Evolutionary conservation across 2,329 filamentous ascomycete species (phyloP).

Genomic region (Fusarium stilboides): DNA sequence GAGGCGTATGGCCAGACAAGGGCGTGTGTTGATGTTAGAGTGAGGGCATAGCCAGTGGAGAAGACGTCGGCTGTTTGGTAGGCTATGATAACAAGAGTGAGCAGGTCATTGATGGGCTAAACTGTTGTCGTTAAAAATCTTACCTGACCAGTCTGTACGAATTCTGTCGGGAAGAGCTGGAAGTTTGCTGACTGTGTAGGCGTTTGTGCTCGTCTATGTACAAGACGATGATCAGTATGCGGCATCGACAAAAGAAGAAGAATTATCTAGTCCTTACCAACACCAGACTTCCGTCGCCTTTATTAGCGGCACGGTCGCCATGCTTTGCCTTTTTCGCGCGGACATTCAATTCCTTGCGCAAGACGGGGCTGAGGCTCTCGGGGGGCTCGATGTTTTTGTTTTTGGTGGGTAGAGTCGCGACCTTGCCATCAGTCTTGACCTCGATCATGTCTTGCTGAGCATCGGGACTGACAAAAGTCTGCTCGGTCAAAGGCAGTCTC

Average conservation of each 20-base stretch:
- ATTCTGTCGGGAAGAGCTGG: constrained; percentile 86
- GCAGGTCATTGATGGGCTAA: constrained; percentile 13
- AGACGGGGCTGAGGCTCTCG: constrained; percentile 58
- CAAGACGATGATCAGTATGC: constrained; percentile 31
- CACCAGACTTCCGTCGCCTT: constrained; percentile 77
- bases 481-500: constrained; percentile 70
- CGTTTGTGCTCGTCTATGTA: constrained; percentile 82
- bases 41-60: constrained; percentile 81
- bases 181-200: constrained; percentile 88
- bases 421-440: constrained; percentile 68
- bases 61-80: constrained; percentile 77
- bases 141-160: constrained; percentile 76
- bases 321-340: constrained; percentile 74
- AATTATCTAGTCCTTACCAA: constrained; percentile 64
- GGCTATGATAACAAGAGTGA: constrained; percentile 59
- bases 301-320: constrained; percentile 72
- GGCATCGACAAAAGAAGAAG: constrained; percentile 23
- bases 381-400: constrained; percentile 64
- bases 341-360: constrained; percentile 70
- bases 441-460: constrained; percentile 68
- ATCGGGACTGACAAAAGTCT: constrained; percentile 69
- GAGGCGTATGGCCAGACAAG: constrained; percentile 91
- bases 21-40: constrained; percentile 84
- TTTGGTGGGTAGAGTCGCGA: constrained; percentile 61
- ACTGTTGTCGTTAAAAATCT: constrained; percentile 50